Base-by-base conservation (phyloP, 2,329 filamentous ascomycete species). In the Aciculosporium take region DNA sequence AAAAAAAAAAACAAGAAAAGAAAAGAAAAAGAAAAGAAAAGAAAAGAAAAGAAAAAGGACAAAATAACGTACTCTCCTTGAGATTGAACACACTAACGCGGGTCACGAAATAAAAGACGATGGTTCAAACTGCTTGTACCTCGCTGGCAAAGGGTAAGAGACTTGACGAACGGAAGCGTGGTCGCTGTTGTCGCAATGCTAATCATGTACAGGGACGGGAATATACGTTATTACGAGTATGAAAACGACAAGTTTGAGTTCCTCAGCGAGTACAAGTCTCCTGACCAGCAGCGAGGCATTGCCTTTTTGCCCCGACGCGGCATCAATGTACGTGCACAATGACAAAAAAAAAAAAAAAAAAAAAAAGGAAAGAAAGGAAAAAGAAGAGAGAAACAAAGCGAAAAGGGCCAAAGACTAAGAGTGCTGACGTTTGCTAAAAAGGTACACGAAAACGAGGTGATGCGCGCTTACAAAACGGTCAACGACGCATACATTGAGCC, bases 211-310 rank as follows among this genome's bases (percentile, higher is more conserved):
- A 91, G 85, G 63, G 91, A 98, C 58, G 91, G 91, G 56, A 98
- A 98, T 65, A 98, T 98, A 57, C 88, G 91, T 49, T 98, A 98
- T 72, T 98, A 84, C 61, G 91, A 98, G 65, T 94, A 93, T 57
- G 84, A 93, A 59, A 94, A 96, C 65, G 89, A 96, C 71, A 95
- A 95, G 64, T 95, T 98, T 58, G 89, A 98, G 64, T 94, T 84
- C 63, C 69, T 98, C 41, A 93, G 87, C 48, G 89, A 96, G 61
- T 91, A 96, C 73, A 94, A 95, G 66, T 96, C 91, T n/a, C 69
- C 72, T 30, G 91, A 98, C 49, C 89, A 91, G 25, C 91, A 98
- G 66, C 79, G 91, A 58, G 91, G 91, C 53, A 74, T 98, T 53
- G 91, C 86, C 27, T 96, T 98, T 63, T 65, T 96, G 58, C 91